Evolutionary conservation across 2,329 filamentous ascomycete species (phyloP).

Genomic region (Aspergillus quadricinctus): DNA sequence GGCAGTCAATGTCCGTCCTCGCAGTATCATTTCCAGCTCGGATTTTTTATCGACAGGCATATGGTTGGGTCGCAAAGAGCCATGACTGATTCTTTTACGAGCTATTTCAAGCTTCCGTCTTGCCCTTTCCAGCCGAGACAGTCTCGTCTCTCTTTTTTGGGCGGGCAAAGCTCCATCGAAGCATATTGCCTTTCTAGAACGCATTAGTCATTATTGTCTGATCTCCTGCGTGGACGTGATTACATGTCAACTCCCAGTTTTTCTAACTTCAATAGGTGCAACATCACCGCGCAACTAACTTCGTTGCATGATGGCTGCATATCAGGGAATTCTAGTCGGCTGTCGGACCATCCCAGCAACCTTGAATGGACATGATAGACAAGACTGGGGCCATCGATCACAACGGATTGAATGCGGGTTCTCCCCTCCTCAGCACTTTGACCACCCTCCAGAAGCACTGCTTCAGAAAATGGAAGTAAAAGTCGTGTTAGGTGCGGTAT

Average conservation of each 20-base stretch:
- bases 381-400: conserved; percentile 75
- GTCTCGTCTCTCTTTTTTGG: conserved; percentile 59
- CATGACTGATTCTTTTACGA: conserved; percentile 34
- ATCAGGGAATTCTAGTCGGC: conserved; percentile 45
- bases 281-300: conserved; percentile 55
- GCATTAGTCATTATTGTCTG: conserved; percentile 7
- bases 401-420: conserved; percentile 30
- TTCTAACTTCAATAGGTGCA: conserved; percentile 60
- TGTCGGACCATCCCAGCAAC: conserved; percentile 42
- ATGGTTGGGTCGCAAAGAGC: conserved; percentile 19
- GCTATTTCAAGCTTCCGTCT: conserved; percentile 54
- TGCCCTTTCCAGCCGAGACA: conserved; percentile 56
- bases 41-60: conserved; percentile 3
- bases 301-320: conserved; percentile 59
- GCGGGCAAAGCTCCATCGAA: conserved; percentile 80
- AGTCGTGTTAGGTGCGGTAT: conserved; percentile 32
- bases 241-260: conserved; percentile 60
- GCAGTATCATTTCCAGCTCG: conserved; percentile 23
- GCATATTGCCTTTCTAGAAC: conserved; percentile 61
- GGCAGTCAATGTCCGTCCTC: conserved; percentile 19
- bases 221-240: conserved; percentile 49
- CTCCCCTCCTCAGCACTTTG: conserved; percentile 4
- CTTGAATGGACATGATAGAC: conserved; percentile 68
- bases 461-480: conserved; percentile 27
- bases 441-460: conserved; percentile 17